Evolutionary conservation across 192 early-diverging fungal genomes (phyloP).

Genomic region (Backusella mclennaniae): DNA sequence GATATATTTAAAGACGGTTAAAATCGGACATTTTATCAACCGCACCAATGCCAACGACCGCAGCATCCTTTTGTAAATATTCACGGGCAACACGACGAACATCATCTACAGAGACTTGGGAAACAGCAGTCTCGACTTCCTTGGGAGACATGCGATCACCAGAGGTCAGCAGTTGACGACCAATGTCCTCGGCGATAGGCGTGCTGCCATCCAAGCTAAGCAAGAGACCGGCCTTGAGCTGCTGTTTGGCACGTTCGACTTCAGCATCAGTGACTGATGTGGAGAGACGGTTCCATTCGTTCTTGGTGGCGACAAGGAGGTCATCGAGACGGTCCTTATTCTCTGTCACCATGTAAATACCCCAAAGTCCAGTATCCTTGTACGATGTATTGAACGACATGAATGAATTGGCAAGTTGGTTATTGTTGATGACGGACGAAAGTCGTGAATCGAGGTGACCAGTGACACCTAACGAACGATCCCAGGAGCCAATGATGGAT

Average conservation of each 20-base stretch:
- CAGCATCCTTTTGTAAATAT: conserved; percentile 84
- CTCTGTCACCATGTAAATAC: conserved; percentile 91
- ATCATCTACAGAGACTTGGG: conserved; percentile 79
- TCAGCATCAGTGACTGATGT: conserved; percentile 83
- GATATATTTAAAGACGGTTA: conserved; percentile 47
- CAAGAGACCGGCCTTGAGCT: conserved; percentile 93
- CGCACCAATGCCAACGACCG: conserved; percentile 80
- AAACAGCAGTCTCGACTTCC: conserved; percentile 86
- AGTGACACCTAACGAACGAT: conserved; percentile 89
- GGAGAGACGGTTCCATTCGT: conserved; percentile 91
- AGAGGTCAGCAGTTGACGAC: conserved; percentile 90
- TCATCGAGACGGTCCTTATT: conserved; percentile 82
- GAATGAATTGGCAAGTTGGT: conserved; percentile 94
- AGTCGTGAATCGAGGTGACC: conserved; percentile 84
- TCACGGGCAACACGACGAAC: conserved; percentile 85
- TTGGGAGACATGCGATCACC: conserved; percentile 88
- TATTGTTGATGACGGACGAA: conserved; percentile 78
- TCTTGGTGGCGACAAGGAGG: conserved; percentile 82
- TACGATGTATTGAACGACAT: conserved; percentile 99
- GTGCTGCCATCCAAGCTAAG: conserved; percentile 93
- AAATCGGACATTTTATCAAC: conserved; percentile 90
- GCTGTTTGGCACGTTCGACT: conserved; percentile 97
- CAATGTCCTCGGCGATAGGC: conserved; percentile 96
- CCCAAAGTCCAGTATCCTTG: conserved; percentile 96
- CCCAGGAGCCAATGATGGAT: conserved; percentile 96